phyloP scores from a whole-genome alignment of 1,284 basidiomycete genomes.

The Puccinia sorghi region DNA sequence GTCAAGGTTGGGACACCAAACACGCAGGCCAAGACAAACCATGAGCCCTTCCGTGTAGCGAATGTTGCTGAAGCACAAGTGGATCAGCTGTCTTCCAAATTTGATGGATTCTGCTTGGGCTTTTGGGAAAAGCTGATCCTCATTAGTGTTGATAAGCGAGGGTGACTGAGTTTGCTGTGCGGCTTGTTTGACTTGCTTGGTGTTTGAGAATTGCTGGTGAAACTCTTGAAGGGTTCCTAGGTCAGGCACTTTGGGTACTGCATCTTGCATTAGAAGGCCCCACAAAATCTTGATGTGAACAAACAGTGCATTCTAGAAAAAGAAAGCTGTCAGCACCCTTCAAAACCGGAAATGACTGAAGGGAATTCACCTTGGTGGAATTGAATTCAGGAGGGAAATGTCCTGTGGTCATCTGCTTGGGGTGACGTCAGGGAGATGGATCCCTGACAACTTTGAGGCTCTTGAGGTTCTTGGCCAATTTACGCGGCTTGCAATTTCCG shows the following conservation, averaged over 20 bases:
- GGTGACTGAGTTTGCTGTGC: too few species aligned
- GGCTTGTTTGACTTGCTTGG: constrained; percentile 17
- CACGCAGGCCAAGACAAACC: background rate
- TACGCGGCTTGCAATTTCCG: background rate
- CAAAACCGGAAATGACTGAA: too few species aligned
- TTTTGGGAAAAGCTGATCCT: too few species aligned
- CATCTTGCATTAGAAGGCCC: constrained; percentile 32
- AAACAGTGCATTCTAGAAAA: constrained; percentile 33
- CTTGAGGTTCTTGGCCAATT: background rate
- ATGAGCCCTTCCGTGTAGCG: constrained; percentile 11
- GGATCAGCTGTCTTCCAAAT: background rate
- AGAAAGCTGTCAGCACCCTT: too few species aligned
- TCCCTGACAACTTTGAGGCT: background rate
- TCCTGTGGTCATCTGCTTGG: background rate
- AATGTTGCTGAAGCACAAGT: background rate
- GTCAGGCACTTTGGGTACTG: constrained; percentile 22
- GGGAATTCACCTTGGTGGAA: constrained; percentile 3
- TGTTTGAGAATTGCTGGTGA: constrained; percentile 8
- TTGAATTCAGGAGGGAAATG: constrained; percentile 11
- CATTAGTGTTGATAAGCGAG: too few species aligned
- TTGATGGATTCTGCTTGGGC: background rate
- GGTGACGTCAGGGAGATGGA: background rate
- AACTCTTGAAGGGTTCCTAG: constrained; percentile 13
- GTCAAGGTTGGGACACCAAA: constrained; percentile 34
- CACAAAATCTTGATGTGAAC: constrained; percentile 46